Evolutionary conservation across 2,329 filamentous ascomycete species (phyloP).

Genomic region (Hortaea sp.): DNA sequence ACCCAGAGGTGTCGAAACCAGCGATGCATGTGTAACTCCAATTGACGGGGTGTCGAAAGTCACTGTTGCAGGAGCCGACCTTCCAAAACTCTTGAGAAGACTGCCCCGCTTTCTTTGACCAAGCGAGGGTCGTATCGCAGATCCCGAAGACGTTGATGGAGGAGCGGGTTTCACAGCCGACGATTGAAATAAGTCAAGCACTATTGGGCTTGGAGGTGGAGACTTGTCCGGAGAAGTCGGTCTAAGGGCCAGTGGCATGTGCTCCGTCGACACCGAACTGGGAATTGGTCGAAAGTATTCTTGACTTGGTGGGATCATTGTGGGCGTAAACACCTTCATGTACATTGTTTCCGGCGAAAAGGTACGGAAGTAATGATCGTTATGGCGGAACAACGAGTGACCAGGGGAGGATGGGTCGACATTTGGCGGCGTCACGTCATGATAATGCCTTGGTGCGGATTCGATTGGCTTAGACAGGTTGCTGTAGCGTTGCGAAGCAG

Average conservation of each 20-base stretch:
- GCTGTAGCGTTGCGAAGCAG: no score
- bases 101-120: conserved; percentile 7
- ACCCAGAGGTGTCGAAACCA: not conserved
- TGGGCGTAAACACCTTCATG: conserved; percentile 9
- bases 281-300: not conserved
- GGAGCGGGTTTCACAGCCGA: no score
- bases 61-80: conserved; percentile 1
- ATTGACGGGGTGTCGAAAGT: not conserved
- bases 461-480: no score
- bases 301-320: not conserved
- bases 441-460: conserved; percentile 5
- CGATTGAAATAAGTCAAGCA: no score
- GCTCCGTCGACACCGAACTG: no score
- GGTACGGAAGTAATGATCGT: conserved; percentile 16
- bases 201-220: no score
- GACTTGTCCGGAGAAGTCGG: no score
- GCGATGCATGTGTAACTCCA: not conserved
- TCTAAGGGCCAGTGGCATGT: no score
- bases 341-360: conserved; percentile 10
- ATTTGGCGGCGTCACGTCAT: conserved; percentile 16
- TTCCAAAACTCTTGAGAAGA: conserved; percentile 4
- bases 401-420: conserved; percentile 6
- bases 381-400: conserved; percentile 6
- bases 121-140: no score
- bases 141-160: no score